phyloP scores from a whole-genome alignment of 306 rosid genomes.

The Cicer bijugum region DNA sequence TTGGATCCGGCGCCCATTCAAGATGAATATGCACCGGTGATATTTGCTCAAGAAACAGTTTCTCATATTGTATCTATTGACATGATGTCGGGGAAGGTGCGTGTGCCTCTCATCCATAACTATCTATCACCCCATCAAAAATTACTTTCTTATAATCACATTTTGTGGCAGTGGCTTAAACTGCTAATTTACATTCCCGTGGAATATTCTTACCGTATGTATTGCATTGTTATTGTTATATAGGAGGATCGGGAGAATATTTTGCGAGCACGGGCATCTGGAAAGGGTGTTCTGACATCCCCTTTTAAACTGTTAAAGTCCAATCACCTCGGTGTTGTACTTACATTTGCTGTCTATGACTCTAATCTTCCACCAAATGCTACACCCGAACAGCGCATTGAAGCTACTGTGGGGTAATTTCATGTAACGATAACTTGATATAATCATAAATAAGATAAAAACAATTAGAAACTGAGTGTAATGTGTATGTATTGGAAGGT shows the following conservation, averaged over 20 bases:
- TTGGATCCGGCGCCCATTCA: slow-evolving; percentile 90
- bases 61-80: slow-evolving; percentile 97
- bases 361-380: slow-evolving; percentile 71
- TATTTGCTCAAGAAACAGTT: slow-evolving; percentile 98
- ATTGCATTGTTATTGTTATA: not conserved
- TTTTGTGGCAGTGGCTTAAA: slow-evolving; percentile 16
- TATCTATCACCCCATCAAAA: not conserved
- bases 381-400: slow-evolving; percentile 68
- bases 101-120: slow-evolving; percentile 49
- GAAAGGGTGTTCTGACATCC: slow-evolving; percentile 92
- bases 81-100: slow-evolving; percentile 99
- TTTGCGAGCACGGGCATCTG: slow-evolving; percentile 89
- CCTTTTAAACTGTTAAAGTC: slow-evolving; percentile 95
- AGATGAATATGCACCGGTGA: slow-evolving; percentile 98
- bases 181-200: slow-evolving; percentile 14
- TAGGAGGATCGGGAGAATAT: slow-evolving; percentile 96
- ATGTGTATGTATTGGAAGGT: slow-evolving; percentile 56
- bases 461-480: slow-evolving; percentile 28
- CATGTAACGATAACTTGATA: slow-evolving; percentile 23
- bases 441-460: no score
- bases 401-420: slow-evolving; percentile 89
- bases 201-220: not conserved
- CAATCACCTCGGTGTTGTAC: slow-evolving; percentile 89
- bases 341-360: slow-evolving; percentile 86
- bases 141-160: slow-evolving; percentile 4